A percentile compares a stretch with the other conserved stretches of the same genome.
Evolutionary conservation across 2,329 filamentous ascomycete genomes (phyloP).

Genomic region (Fusarium albosuccineum): DNA sequence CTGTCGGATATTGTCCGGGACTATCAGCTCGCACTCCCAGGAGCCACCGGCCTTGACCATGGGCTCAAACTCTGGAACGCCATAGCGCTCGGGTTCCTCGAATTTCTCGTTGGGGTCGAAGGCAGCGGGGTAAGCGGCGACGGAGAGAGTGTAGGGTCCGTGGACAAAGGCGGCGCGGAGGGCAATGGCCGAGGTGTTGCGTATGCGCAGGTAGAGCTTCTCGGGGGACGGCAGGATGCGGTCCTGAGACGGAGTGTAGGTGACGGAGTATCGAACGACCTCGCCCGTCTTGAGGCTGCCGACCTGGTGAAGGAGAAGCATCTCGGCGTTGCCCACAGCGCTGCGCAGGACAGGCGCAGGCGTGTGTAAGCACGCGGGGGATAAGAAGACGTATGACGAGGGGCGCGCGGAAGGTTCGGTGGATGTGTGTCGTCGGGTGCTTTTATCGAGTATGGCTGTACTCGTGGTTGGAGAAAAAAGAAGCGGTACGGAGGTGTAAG

Average conservation of each 20-base stretch:
- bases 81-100: constrained; percentile 76
- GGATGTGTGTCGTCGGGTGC: constrained; percentile 13
- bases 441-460: constrained; percentile 14
- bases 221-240: constrained; percentile 89
- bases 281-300: constrained; percentile 95
- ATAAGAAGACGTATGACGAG: constrained; percentile 11
- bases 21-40: constrained; percentile 83
- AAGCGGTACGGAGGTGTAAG: constrained; percentile 8
- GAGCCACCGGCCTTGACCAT: constrained; percentile 94
- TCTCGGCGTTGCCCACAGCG: constrained; percentile 53
- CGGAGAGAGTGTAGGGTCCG: constrained; percentile 91
- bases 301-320: constrained; percentile 92
- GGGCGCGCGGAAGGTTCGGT: constrained; percentile 10
- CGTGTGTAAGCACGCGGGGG: constrained; percentile 18
- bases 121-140: constrained; percentile 84
- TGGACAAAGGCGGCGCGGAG: constrained; percentile 96
- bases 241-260: constrained; percentile 90
- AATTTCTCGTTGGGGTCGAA: constrained; percentile 88
- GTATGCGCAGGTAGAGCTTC: constrained; percentile 85
- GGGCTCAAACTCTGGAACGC: constrained; percentile 91
- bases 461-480: constrained; percentile 5
- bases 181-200: constrained; percentile 91
- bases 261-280: constrained; percentile 90
- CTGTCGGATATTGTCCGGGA: constrained; percentile 83
- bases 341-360: constrained; percentile 23